Conservation (phyloP, 306 rosid genomes). For the Rosa multiflora region DNA sequence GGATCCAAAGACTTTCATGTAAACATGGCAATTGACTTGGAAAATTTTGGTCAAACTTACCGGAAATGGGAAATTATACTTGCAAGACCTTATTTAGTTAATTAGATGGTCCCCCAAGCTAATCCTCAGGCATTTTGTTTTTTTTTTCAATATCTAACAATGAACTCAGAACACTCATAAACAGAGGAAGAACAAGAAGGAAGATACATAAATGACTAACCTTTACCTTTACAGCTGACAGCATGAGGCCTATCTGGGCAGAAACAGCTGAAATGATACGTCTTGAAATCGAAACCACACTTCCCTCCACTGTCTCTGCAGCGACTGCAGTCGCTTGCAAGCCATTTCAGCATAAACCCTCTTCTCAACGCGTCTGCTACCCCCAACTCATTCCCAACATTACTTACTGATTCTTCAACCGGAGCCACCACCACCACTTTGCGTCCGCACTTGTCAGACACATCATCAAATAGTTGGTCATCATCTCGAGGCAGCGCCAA, state of each 20-base stretch:
- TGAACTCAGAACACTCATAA: neutral
- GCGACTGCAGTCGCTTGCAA: constrained; percentile 25
- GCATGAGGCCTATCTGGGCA: constrained; percentile 57
- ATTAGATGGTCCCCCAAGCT: too few relatives aligned
- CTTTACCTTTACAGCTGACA: constrained; percentile 27
- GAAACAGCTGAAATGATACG: constrained; percentile 33
- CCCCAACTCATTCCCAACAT: neutral
- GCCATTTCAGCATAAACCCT: constrained; percentile 57
- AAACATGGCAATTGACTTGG: too few relatives aligned
- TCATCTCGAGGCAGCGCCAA: constrained; percentile 35
- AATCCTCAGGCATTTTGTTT: too few relatives aligned
- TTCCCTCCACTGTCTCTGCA: constrained; percentile 38
- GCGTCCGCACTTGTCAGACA: constrained; percentile 17
- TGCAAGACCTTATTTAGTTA: too few relatives aligned
- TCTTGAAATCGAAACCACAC: constrained; percentile 36
- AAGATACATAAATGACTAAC: constrained; percentile 25
- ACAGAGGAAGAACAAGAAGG: neutral
- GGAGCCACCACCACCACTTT: neutral
- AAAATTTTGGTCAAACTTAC: too few relatives aligned
- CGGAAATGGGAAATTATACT: too few relatives aligned
- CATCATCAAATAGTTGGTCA: neutral
- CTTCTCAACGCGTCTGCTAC: constrained; percentile 29
- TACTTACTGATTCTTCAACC: neutral
- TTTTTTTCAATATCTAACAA: too few relatives aligned
- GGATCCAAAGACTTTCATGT: too few relatives aligned